Conservation (phyloP, 2,329 filamentous ascomycete species). For the Sphaceloma murrayae region DNA sequence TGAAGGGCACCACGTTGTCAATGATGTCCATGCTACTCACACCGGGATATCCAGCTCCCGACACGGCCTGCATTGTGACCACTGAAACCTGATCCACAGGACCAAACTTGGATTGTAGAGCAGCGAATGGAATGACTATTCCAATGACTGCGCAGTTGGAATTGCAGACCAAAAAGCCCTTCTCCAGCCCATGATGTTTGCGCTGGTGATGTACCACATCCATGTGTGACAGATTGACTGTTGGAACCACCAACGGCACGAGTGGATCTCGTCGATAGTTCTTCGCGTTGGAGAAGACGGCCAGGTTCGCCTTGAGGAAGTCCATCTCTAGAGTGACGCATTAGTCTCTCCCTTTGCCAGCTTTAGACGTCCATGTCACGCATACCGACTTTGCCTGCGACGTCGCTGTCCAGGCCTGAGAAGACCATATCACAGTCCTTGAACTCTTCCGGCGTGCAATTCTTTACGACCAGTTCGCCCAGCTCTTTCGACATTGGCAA, state of each 20-base stretch:
- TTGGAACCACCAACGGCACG: conserved; percentile 88
- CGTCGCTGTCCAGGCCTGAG: conserved; percentile 82
- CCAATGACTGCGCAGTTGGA: conserved; percentile 97
- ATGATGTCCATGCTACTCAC: conserved; percentile 91
- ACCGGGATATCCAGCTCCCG: conserved; percentile 82
- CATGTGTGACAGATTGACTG: conserved; percentile 83
- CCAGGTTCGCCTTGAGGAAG: conserved; percentile 77
- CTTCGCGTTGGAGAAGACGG: conserved; percentile 95
- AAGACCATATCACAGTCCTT: conserved; percentile 87
- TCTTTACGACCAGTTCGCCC: conserved; percentile 72
- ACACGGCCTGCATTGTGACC: conserved; percentile 91
- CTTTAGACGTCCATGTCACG: background rate
- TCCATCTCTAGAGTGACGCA: conserved; percentile 57
- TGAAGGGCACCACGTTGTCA: conserved; percentile 93
- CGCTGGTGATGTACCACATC: conserved; percentile 84
- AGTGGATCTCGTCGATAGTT: conserved; percentile 88
- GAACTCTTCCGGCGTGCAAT: conserved; percentile 76
- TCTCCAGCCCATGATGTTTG: conserved; percentile 58
- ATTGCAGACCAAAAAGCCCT: conserved; percentile 93
- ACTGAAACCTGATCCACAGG: conserved; percentile 68
- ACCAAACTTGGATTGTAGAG: conserved; percentile 77
- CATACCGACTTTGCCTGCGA: conserved; percentile 82
- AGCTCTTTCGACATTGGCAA: conserved; percentile 66
- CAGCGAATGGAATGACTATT: conserved; percentile 87
- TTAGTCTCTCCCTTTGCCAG: background rate